Conservation (phyloP, 768 basidiomycete genomes). For the Brasilioporus rufonigricans region DNA sequence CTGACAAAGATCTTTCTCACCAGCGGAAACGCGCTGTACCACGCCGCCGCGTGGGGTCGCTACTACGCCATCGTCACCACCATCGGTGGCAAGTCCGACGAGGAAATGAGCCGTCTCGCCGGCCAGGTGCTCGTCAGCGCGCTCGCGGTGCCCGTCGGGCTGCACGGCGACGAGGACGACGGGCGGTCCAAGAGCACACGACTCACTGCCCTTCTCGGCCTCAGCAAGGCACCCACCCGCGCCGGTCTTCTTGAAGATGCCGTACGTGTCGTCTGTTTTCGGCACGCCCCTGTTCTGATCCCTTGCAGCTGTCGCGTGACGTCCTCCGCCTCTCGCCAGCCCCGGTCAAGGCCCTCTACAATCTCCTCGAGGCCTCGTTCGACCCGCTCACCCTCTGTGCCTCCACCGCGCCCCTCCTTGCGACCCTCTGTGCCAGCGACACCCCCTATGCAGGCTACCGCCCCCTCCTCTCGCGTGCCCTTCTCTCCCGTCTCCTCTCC, state of each 20-base stretch:
- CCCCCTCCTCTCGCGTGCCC: conserved; percentile 85
- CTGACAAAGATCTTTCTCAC: conserved; percentile 95
- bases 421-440: conserved; percentile 43
- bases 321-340: conserved; percentile 77
- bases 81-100: conserved; percentile 72
- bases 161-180: conserved; percentile 50
- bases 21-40: conserved; percentile 91
- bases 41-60: conserved; percentile 92
- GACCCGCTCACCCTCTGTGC: conserved; percentile 86
- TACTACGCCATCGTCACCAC: conserved; percentile 73
- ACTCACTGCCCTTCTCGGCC: conserved; percentile 81
- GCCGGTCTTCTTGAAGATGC: conserved; percentile 86
- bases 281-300: background rate
- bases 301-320: conserved; percentile 72
- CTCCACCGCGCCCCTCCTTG: conserved; percentile 75
- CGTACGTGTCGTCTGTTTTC: conserved; percentile 43
- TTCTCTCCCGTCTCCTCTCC: conserved; percentile 85
- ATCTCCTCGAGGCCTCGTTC: conserved; percentile 88
- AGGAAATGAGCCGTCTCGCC: conserved; percentile 76
- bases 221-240: conserved; percentile 81
- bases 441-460: conserved; percentile 75
- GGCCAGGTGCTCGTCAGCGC: conserved; percentile 91
- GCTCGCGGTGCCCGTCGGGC: conserved; percentile 86
- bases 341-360: conserved; percentile 75
- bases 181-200: conserved; percentile 69